phyloP scores from a whole-genome alignment of 805 yeast species.

The Teunomyces pallodes region DNA sequence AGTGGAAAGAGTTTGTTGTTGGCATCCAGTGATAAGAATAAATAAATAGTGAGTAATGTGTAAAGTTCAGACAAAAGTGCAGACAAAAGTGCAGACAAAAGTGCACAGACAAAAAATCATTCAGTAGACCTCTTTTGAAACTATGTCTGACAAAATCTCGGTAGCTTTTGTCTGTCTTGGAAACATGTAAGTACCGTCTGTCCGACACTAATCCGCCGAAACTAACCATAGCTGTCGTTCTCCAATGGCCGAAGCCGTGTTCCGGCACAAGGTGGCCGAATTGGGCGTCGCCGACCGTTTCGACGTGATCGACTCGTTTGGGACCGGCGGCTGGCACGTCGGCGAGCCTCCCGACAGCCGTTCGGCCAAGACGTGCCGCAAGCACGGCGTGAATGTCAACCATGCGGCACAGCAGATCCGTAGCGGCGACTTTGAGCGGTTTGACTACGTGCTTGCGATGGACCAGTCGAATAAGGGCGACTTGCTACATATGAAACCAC shows the following conservation, averaged over 20 bases:
- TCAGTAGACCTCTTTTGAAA: background rate
- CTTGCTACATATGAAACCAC: constrained; percentile 53
- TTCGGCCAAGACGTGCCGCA: constrained; percentile 62
- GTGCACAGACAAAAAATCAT: too few relatives aligned
- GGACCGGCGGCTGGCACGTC: constrained; percentile 80
- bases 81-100: background rate
- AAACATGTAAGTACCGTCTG: constrained; percentile 57
- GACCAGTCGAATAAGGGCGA: constrained; percentile 58
- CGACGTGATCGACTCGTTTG: constrained; percentile 74
- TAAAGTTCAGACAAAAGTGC: background rate
- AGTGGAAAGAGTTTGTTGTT: constrained; percentile 31
- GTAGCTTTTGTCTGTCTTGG: constrained; percentile 93
- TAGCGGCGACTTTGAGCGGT: constrained; percentile 48
- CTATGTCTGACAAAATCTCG: constrained; percentile 29
- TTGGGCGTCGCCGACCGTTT: constrained; percentile 47
- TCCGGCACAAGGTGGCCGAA: constrained; percentile 59
- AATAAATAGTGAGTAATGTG: background rate
- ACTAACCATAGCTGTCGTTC: constrained; percentile 70
- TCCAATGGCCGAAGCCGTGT: constrained; percentile 97
- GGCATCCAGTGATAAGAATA: constrained; percentile 10
- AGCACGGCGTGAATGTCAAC: constrained; percentile 69
- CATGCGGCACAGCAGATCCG: constrained; percentile 74
- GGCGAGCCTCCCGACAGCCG: constrained; percentile 84
- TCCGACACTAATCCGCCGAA: background rate
- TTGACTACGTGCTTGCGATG: constrained; percentile 72